Base-by-base conservation (phyloP, 2,329 filamentous ascomycete species). In the Cladorrhinum sp. region DNA sequence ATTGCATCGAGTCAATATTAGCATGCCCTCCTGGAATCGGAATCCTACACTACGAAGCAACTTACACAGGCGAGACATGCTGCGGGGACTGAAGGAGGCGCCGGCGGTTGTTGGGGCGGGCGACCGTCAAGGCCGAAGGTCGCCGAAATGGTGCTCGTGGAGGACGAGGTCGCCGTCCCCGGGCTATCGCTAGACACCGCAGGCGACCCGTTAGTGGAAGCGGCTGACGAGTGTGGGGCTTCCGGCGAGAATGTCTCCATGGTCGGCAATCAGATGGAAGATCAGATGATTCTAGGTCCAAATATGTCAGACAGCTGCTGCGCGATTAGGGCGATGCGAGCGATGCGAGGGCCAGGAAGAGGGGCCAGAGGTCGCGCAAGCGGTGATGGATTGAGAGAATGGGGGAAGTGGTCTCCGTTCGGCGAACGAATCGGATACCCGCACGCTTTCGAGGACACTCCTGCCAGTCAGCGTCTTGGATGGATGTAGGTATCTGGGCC, bases 41-140 rank as follows among this genome's bases (percentile, higher is more conserved):
- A 16, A 28, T 39, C 12, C 26, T 50, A 56, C 20, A 20, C 20
- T 20, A 52, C 30, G 23, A 50, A 36, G 48, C 8, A 26, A 57
- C 81, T 74, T 76, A 85, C 82, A 72, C 82, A 85, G 59, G 79
- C 78, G 51, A 85, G 73, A 69, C 82, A 85, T 23, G 82, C 82
- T 28, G 82, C 80, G 53, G 81, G 76, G n/a, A 67, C 67, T 28
- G 69, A 64, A 6, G 66, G 65, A 30, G 64, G 60, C 23, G 64
- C 57, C 30, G 61, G 53, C 26, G 62, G 59, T 56, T 65, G 64
- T 57, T 65, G 64, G 30, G 53, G 42, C 18, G 46, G 21, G 57
- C 63, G 65, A 62, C 59, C 60, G 48, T 66, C 66, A 60, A 42
- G 42, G 42, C 42, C 42, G 42, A 58, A 64, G 64, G 66, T 68